Base-by-base conservation (phyloP, 768 basidiomycete species). In the Russula sp. region DNA sequence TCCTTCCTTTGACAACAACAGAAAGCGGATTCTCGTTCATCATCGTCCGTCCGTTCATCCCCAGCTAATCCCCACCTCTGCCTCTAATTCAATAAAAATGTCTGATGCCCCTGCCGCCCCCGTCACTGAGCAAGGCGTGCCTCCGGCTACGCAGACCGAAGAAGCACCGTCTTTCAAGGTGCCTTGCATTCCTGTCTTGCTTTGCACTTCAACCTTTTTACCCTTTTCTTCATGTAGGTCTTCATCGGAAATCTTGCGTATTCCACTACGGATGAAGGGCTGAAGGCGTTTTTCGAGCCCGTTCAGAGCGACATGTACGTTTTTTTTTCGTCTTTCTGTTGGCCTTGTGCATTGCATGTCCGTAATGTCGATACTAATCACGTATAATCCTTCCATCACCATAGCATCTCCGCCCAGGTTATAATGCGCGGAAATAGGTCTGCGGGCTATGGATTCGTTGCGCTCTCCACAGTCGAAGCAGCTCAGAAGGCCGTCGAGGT, bases 171-270 rank as follows among this genome's bases (percentile, higher is more conserved):
- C 83, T 74, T 87, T 85, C 86, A 93, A 92, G 83, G 90, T 89
- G 69, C 52, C 53, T 73, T 60, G 41, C 70, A 55, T 70, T 69
- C 70, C 66, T 65, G 58, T 65, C 67, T 65, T 68, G 63, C 57
- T 55, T 55, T 39, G 51, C 63, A 51, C 42, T 35, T 18, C 63
- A 35, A 18, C 35, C 45, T 41, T 57, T 41, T 57, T 57, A 63
- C 63, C 54, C 56, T 54, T 50, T 54, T 55, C 34, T 41, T 55
- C 53, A 29, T 52, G 22, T 69, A 94, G 92, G 90, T 93, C 79
- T 95, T 95, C 75, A 90, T 87, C 72, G 93, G 93, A 70, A 96
- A 96, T 79, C 92, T 96, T 81, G 85, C 91, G 79, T 96, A 94
- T 77, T 80, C 85, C 72, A 93, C 90, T 69, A 91, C 88, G 81